These are phyloP conservation scores for Vitellaria paradoxa DNA, from an alignment of 179 eudicot species.

Conservation along the genomic window DNA sequence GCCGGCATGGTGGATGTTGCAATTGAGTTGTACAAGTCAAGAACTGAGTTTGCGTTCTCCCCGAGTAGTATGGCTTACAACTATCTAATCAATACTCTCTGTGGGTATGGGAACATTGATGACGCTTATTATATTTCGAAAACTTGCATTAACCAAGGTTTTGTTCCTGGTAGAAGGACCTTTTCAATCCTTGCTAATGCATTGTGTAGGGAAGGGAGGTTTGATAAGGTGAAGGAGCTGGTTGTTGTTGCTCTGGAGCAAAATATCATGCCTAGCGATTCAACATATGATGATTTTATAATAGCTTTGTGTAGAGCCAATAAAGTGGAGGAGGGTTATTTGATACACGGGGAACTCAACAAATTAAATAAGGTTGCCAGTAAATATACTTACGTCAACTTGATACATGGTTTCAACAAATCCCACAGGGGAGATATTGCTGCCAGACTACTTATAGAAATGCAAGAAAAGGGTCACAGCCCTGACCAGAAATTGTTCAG, in stretches of 20 bases:
- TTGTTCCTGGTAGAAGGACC: slow-evolving; percentile 50
- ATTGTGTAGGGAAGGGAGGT: slow-evolving; percentile 71
- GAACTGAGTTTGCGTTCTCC: slow-evolving; percentile 60
- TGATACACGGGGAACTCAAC: slow-evolving; percentile 47
- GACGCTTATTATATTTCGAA: slow-evolving; percentile 61
- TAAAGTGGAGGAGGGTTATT: slow-evolving; percentile 75
- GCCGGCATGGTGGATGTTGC: slow-evolving; percentile 78
- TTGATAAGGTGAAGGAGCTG: slow-evolving; percentile 76
- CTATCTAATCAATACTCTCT: slow-evolving; percentile 59
- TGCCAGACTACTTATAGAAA: slow-evolving; percentile 66
- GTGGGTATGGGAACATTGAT: slow-evolving; percentile 60
- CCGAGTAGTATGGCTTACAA: slow-evolving; percentile 63
- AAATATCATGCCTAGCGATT: slow-evolving; percentile 39
- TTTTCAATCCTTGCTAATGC: slow-evolving; percentile 65
- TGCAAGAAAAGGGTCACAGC: slow-evolving; percentile 80
- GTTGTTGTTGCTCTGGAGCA: slow-evolving; percentile 45
- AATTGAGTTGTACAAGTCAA: slow-evolving; percentile 49
- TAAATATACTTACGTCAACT: slow-evolving; percentile 40
- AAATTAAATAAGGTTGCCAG: slow-evolving; percentile 36
- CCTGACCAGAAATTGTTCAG: slow-evolving; percentile 41
- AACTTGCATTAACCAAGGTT: slow-evolving; percentile 54
- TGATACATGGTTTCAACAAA: slow-evolving; percentile 59
- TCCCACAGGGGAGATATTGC: slow-evolving; percentile 61
- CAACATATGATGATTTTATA: slow-evolving; percentile 54
- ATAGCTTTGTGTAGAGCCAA: slow-evolving; percentile 52